Conservation (phyloP, 2,329 filamentous ascomycete genomes). For the Alternaria solani region DNA sequence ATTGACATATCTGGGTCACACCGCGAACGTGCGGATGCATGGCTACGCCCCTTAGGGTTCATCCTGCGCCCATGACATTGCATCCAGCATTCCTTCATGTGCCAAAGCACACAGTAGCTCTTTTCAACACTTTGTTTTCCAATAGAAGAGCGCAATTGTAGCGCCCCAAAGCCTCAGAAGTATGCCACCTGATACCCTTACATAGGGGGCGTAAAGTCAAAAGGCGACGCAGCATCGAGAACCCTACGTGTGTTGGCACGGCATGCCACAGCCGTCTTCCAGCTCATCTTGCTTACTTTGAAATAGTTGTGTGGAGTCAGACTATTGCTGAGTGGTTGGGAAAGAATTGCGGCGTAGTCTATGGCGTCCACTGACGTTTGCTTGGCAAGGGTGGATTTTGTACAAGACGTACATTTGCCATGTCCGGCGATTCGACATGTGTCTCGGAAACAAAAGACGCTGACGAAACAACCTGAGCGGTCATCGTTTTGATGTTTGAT, state of each 20-base stretch:
- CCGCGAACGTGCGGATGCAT: not conserved
- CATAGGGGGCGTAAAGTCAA: not conserved
- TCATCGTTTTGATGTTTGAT: no score
- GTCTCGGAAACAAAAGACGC: no score
- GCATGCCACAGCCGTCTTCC: not conserved
- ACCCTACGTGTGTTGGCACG: not conserved
- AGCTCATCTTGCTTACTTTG: not conserved
- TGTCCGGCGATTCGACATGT: no score
- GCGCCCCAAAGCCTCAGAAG: not conserved
- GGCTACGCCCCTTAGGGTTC: not conserved
- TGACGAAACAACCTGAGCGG: no score
- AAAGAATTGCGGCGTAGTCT: not conserved
- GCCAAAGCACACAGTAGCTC: not conserved
- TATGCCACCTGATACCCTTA: not conserved
- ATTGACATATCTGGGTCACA: not conserved
- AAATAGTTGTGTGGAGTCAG: not conserved
- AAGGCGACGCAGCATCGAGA: not conserved
- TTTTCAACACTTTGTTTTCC: not conserved
- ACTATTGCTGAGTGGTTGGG: not conserved
- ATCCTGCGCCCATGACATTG: not conserved
- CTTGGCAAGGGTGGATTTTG: not conserved
- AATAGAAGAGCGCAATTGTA: not conserved
- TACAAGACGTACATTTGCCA: not conserved
- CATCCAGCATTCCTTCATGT: not conserved
- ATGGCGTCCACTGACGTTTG: not conserved